These are phyloP conservation scores for Verticillium isaacii DNA, from an alignment of 2,329 filamentous ascomycete genomes.

Conservation along the genomic window DNA sequence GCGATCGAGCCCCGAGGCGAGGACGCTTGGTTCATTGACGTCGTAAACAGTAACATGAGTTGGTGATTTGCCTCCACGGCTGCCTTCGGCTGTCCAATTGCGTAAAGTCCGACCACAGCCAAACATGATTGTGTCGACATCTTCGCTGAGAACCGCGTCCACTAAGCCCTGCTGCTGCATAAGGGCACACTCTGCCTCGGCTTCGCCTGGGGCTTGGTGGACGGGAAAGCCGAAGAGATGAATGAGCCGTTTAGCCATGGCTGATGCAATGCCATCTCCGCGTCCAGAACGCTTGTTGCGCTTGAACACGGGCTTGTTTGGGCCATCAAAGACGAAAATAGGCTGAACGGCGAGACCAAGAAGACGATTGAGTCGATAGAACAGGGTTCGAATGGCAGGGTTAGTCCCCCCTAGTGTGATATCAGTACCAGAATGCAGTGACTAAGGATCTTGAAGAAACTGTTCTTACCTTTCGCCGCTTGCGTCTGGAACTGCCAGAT, in stretches of 20 bases:
- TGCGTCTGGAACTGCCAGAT: slow-evolving; percentile 98
- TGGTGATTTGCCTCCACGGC: slow-evolving; percentile 58
- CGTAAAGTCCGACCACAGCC: slow-evolving; percentile 75
- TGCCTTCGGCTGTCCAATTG: slow-evolving; percentile 75
- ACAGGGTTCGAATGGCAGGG: slow-evolving; percentile 84
- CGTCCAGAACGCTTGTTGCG: slow-evolving; percentile 70
- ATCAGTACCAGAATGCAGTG: slow-evolving; percentile 6
- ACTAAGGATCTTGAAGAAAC: neutral
- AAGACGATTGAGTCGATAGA: slow-evolving; percentile 81
- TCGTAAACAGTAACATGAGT: slow-evolving; percentile 87
- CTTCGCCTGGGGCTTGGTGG: slow-evolving; percentile 89
- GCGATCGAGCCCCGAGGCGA: slow-evolving; percentile 61
- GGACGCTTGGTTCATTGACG: slow-evolving; percentile 45
- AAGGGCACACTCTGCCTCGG: slow-evolving; percentile 90
- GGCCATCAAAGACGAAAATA: slow-evolving; percentile 87
- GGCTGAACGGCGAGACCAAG: slow-evolving; percentile 75
- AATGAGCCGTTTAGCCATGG: slow-evolving; percentile 78
- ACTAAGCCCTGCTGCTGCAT: slow-evolving; percentile 78
- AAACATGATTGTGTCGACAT: slow-evolving; percentile 98
- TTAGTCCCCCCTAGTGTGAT: slow-evolving; percentile 66
- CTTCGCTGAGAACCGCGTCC: slow-evolving; percentile 91
- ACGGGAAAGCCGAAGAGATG: slow-evolving; percentile 78
- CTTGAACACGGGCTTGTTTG: slow-evolving; percentile 81
- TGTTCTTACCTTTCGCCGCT: slow-evolving; percentile 59
- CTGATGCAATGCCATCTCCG: slow-evolving; percentile 62